phyloP scores from a whole-genome alignment of 2,329 filamentous ascomycete genomes.

The Paraphaeosphaeria minitans region DNA sequence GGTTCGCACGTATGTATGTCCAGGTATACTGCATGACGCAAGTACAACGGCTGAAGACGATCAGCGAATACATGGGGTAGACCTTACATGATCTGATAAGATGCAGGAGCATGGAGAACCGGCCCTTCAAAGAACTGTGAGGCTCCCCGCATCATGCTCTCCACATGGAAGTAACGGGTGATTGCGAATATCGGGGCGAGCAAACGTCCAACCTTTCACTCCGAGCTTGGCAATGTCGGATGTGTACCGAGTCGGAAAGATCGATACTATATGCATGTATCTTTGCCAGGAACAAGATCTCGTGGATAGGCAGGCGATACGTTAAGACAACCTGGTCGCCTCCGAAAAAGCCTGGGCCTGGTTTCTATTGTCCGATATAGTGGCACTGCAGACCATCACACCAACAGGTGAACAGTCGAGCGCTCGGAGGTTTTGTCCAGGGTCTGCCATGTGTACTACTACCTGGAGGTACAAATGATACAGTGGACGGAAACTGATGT shows the following conservation, averaged over 20 bases:
- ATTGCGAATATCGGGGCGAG: constrained; percentile 21
- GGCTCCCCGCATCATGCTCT: constrained; percentile 31
- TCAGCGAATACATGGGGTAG: constrained; percentile 13
- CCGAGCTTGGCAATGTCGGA: constrained; percentile 21
- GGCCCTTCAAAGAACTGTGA: constrained; percentile 38
- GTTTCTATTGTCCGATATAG: too few species aligned
- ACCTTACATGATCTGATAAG: constrained; percentile 28
- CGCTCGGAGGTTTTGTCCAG: neutral
- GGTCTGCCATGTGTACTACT: neutral
- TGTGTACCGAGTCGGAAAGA: constrained; percentile 23
- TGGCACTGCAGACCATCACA: neutral
- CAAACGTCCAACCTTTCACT: constrained; percentile 25
- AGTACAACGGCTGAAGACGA: constrained; percentile 17
- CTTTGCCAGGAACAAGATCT: neutral
- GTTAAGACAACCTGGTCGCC: neutral
- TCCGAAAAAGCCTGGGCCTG: neutral
- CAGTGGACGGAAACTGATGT: neutral
- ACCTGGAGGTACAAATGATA: constrained; percentile 4
- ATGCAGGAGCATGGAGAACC: constrained; percentile 31
- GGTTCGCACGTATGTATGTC: constrained; percentile 13
- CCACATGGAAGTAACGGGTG: constrained; percentile 13
- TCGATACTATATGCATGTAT: neutral
- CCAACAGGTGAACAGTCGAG: neutral
- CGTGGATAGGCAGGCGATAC: neutral
- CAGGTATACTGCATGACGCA: constrained; percentile 26